Base-by-base conservation (phyloP, 2,329 filamentous ascomycete genomes). In the Xylaria sp. region DNA sequence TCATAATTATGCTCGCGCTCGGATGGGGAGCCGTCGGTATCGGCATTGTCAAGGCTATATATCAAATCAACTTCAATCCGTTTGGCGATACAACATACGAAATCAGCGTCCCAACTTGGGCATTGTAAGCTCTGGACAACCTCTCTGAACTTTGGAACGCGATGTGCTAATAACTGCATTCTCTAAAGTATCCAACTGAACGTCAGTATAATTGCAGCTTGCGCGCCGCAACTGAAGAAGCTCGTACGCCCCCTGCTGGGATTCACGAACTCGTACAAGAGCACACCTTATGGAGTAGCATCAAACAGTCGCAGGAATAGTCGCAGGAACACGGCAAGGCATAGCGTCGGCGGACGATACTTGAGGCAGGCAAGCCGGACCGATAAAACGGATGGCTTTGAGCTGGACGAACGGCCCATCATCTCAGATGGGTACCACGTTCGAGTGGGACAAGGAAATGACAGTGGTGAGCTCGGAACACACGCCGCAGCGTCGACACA, bases 1-100 rank as follows among this genome's bases (percentile, higher is more conserved):
- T 84, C 11, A 78, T 83, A 26, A 75, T 71, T 0, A 80, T 85
- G 62, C 73, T 84, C 4, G 80, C 80, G 57, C 74, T 84, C 23
- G 83, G 82, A 36, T 83, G 83, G 66, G 73, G 82, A 7, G 81
- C 81, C 7, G 80, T 82, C 26, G 77, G 74, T 2, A 77, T 82
- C 63, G 81, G 81, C 17, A 76, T 81, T 31, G 73, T 81, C 40
- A 84, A 83, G 72, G 77, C 78, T 11, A 68, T 79, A n/a, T 77
- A 77, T 62, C 79, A 81, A 51, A 79, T 81, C 28, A 72, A 75
- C 6, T 79, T 78, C 51, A 73, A 77, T 6, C 72, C 72, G 6
- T 69, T 76, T 28, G 70, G 64, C 3, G 78, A 82, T 58, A 74
- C 74, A 57, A 82, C 79, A 23, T 82, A 78, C 75, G 77, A 75